Base-by-base conservation (phyloP, 768 basidiomycete genomes). In the Agaricus blazei region DNA sequence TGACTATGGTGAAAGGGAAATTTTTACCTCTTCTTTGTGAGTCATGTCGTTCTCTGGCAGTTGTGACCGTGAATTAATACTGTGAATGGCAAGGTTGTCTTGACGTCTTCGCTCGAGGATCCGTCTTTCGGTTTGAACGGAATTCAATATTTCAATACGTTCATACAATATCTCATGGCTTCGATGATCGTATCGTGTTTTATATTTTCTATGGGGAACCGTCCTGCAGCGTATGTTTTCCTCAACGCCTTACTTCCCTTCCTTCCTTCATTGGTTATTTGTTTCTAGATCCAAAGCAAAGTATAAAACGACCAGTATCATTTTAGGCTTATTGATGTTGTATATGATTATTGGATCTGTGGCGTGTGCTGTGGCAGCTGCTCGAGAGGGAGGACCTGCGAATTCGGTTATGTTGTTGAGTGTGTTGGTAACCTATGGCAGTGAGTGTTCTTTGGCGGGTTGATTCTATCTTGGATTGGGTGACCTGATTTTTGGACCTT, bases 181-280 rank as follows among this genome's bases (percentile, higher is more conserved):
- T 89, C 89, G 3, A 79, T 91, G 41, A 79, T 98, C 28, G 79
- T 94, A n/a, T 87, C 90, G 7, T 88, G 86, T 61, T 97, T 98
- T 77, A 74, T 97, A 1, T 89, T 97, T 67, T 89, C 92, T 0
- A 96, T 98, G 93, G 95, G 95, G 15, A 97, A 97, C 69, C 88
- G 89, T 65, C 94, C 94, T 3, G 79, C 83, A 71, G 85, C 90
- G 91, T 93, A 59, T 28, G 74, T 64, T 24, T 45, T 6, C 1
- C 34, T 34, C 8, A 24, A 19, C 37, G 28, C 23, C 11, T 48
- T 4, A 38, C 15, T n/a, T n/a, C 11, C 14, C 19, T n/a, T n/a
- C 11, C 37, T 26, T 48, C 19, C 45, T 34, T 47, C 4, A 37
- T 42, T 8, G 34, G 3, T 14, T 6, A 45, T 43, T 42, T 19